Conservation (phyloP, 2,329 filamentous ascomycete species). For the Curvularia spicifera region DNA sequence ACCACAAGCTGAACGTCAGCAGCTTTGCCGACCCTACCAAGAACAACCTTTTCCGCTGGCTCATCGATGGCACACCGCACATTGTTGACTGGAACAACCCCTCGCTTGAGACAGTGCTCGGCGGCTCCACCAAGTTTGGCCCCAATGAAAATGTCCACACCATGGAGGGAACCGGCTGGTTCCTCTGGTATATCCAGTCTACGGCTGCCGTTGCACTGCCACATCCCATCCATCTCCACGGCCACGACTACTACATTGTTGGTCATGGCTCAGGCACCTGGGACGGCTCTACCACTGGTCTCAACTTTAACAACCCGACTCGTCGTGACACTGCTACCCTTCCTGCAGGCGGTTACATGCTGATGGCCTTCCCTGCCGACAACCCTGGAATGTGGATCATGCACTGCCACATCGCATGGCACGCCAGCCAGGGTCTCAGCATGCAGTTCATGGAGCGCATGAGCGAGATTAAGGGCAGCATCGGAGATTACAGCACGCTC, state of each 20-base stretch:
- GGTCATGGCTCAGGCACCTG: constrained; percentile 46
- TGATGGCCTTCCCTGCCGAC: constrained; percentile 60
- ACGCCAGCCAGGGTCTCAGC: constrained; percentile 52
- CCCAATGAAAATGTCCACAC: constrained; percentile 39
- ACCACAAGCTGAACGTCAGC: constrained; percentile 40
- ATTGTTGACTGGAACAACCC: constrained; percentile 53
- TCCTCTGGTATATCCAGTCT: constrained; percentile 57
- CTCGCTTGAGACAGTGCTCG: constrained; percentile 53
- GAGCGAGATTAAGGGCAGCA: constrained; percentile 28
- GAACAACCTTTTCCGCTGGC: constrained; percentile 53
- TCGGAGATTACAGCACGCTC: constrained; percentile 32
- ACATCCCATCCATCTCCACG: constrained; percentile 52
- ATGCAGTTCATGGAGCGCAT: constrained; percentile 60
- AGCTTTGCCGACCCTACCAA: constrained; percentile 40
- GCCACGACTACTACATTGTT: constrained; percentile 54
- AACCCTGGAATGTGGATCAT: constrained; percentile 58
- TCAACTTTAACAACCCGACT: constrained; percentile 49
- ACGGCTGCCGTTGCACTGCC: constrained; percentile 45
- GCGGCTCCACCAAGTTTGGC: constrained; percentile 34
- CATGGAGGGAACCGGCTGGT: constrained; percentile 48
- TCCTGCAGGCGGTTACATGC: constrained; percentile 51
- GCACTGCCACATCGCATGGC: constrained; percentile 48
- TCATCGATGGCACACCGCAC: constrained; percentile 50
- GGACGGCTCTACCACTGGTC: constrained; percentile 38
- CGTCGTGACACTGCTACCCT: constrained; percentile 50